phyloP scores from a whole-genome alignment of 2,329 filamentous ascomycete genomes.

The Colletotrichum australisinense region DNA sequence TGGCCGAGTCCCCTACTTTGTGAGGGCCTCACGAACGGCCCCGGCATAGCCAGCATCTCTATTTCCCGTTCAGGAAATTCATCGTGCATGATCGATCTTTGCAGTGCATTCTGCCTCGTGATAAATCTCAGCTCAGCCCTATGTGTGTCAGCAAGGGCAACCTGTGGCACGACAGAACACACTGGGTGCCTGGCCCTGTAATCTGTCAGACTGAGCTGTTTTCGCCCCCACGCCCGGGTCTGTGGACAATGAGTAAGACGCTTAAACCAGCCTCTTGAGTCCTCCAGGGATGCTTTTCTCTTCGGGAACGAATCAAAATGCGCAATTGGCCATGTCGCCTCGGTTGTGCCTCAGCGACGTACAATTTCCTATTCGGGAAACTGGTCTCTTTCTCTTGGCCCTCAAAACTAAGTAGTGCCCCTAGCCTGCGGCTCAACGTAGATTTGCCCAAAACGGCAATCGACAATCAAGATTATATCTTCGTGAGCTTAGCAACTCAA shows the following conservation, averaged over 20 bases:
- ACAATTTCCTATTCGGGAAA: background rate
- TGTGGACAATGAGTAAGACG: background rate
- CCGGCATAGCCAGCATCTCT: background rate
- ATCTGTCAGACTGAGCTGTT: background rate
- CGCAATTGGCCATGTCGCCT: background rate
- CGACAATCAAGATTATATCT: background rate
- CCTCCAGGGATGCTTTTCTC: background rate
- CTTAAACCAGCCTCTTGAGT: background rate
- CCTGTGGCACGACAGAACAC: background rate
- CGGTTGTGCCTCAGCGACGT: background rate
- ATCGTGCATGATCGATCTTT: background rate
- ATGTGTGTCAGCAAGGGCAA: background rate
- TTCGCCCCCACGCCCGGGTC: background rate
- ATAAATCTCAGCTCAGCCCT: background rate
- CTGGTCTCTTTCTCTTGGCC: background rate
- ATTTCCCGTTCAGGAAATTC: background rate
- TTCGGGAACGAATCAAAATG: background rate
- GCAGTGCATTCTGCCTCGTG: background rate
- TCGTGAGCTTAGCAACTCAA: background rate
- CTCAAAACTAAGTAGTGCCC: no score
- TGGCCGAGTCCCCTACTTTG: background rate
- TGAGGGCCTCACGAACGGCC: background rate
- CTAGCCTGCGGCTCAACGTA: background rate
- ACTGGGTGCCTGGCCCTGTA: background rate
- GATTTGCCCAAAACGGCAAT: slow-evolving; percentile 4